phyloP scores from a whole-genome alignment of 768 basidiomycete species.

The Mycena pura region DNA sequence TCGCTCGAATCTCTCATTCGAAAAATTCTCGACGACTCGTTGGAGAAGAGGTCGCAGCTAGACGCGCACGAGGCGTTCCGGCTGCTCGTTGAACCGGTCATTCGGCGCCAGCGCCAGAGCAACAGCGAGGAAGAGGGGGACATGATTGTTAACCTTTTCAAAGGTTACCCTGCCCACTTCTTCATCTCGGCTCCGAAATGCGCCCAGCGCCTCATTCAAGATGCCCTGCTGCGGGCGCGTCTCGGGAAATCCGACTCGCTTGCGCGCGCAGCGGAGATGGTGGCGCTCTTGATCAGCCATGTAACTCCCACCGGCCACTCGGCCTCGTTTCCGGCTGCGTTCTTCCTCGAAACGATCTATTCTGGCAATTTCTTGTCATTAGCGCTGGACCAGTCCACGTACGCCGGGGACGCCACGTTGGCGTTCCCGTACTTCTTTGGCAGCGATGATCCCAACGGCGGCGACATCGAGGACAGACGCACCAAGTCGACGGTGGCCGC shows the following conservation, averaged over 20 bases:
- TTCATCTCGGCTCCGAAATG: constrained; percentile 16
- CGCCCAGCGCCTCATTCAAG: constrained; percentile 16
- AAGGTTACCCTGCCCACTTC: constrained; percentile 5
- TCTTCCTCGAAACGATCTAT: constrained; percentile 23
- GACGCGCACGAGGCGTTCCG: constrained; percentile 6
- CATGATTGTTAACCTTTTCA: constrained; percentile 9
- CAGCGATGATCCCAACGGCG: constrained; percentile 23
- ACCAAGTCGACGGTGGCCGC: constrained; percentile 23
- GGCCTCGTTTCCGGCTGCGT: constrained; percentile 16
- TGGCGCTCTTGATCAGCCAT: constrained; percentile 10
- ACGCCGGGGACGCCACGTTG: neutral
- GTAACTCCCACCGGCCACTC: neutral
- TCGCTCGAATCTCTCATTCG: constrained; percentile 19
- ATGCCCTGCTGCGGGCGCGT: constrained; percentile 10
- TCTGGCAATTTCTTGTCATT: constrained; percentile 18
- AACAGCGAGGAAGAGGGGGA: constrained; percentile 9
- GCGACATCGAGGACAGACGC: constrained; percentile 26
- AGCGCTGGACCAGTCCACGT: constrained; percentile 4
- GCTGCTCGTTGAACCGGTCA: constrained; percentile 11
- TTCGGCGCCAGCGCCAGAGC: constrained; percentile 15
- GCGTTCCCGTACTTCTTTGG: constrained; percentile 24
- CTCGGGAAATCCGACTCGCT: constrained; percentile 12
- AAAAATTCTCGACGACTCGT: constrained; percentile 5
- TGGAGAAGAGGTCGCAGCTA: constrained; percentile 1
- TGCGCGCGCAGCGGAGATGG: constrained; percentile 6